Percentiles rank a stretch among this genome's conserved stretches.
Evolutionary conservation across 768 basidiomycete species (phyloP).

Genomic region (Collybia nuda): DNA sequence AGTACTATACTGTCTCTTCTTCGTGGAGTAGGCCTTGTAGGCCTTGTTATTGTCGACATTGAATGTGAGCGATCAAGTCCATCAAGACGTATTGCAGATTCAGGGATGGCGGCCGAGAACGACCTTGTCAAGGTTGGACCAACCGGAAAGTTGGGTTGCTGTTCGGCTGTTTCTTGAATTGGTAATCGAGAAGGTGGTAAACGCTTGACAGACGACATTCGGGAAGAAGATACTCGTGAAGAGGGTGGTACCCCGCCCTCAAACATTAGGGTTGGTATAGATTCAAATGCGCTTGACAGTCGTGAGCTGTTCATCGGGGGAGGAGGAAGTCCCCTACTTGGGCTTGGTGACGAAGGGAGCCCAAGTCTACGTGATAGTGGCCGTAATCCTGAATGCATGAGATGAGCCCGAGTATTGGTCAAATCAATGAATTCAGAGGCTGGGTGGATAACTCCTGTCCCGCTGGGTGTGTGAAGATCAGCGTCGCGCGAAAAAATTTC

Average conservation of each 20-base stretch:
- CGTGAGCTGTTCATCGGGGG: slow-evolving; percentile 4
- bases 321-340: slow-evolving; percentile 1
- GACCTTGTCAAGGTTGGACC: slow-evolving; percentile 4
- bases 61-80: slow-evolving; percentile 7
- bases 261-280: slow-evolving; percentile 3
- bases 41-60: slow-evolving; percentile 2
- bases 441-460: slow-evolving; percentile 5
- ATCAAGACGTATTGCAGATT: slow-evolving; percentile 2
- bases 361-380: slow-evolving; percentile 1
- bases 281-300: slow-evolving; percentile 8
- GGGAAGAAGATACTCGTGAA: neutral
- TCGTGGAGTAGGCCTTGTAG: slow-evolving; percentile 11
- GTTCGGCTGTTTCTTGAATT: neutral
- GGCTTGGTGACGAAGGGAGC: slow-evolving; percentile 3
- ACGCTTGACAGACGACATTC: neutral
- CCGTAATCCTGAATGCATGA: neutral
- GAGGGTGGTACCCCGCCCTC: neutral
- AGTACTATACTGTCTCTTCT: slow-evolving; percentile 37
- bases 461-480: slow-evolving; percentile 27
- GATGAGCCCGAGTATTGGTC: slow-evolving; percentile 4
- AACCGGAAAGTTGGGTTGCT: neutral
- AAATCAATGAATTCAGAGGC: neutral
- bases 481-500: slow-evolving; percentile 26
- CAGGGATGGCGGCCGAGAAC: neutral
- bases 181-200: neutral